phyloP scores from a whole-genome alignment of 495 filamentous ascomycete species.

The Penicillium pancosmium region DNA sequence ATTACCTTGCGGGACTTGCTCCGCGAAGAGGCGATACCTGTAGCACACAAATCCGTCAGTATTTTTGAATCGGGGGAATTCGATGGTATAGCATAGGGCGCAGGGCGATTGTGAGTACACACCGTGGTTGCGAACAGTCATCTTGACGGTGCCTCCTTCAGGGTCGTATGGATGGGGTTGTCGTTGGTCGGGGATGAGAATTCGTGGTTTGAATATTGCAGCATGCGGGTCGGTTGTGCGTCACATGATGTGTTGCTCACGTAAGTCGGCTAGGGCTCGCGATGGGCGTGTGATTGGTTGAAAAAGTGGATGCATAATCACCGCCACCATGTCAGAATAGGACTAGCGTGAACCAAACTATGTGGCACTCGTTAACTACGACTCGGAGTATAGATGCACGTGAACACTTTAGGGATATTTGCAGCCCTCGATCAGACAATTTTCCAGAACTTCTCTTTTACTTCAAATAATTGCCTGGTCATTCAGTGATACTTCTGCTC shows the following conservation, averaged over 20 bases:
- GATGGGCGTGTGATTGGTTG: conserved; percentile 28
- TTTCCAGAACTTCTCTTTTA: too few relatives aligned
- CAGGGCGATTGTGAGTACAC: conserved; percentile 23
- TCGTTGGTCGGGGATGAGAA: conserved; percentile 39
- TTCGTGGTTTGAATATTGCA: conserved; percentile 32
- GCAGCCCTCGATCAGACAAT: too few relatives aligned
- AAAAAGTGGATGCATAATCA: background rate
- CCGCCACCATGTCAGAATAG: background rate
- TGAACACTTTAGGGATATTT: too few relatives aligned
- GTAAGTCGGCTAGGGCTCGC: conserved; percentile 22
- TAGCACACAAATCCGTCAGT: conserved; percentile 27
- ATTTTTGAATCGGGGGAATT: conserved; percentile 12
- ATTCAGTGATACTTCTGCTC: too few relatives aligned
- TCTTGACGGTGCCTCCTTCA: conserved; percentile 38
- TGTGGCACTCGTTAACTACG: background rate
- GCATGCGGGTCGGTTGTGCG: conserved; percentile 42
- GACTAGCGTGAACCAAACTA: background rate
- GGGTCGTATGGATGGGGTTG: conserved; percentile 39
- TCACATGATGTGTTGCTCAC: conserved; percentile 43
- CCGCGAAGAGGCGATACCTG: conserved; percentile 79
- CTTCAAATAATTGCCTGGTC: too few relatives aligned
- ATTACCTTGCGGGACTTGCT: conserved; percentile 86
- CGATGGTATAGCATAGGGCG: conserved; percentile 30
- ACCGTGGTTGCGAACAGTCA: conserved; percentile 46
- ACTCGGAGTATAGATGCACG: too few relatives aligned